Percentiles rank a stretch among this genome's conserved stretches.
Conservation (phyloP, 169 alveolate species). For the Babesia ovis region DNA sequence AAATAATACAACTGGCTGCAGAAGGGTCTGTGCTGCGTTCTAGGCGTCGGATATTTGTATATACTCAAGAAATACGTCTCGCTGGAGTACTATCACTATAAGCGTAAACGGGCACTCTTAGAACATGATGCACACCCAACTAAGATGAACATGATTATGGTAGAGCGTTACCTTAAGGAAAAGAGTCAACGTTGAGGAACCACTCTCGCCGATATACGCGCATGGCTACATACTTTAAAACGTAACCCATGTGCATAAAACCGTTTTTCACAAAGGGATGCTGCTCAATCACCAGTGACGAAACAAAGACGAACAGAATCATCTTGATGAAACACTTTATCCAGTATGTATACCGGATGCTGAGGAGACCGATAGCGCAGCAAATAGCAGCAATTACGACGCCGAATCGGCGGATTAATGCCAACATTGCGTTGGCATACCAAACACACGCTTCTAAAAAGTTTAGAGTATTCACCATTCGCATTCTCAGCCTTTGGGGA, state of each 20-base stretch:
- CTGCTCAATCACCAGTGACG: slow-evolving; percentile 9
- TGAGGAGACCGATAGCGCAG: slow-evolving; percentile 20
- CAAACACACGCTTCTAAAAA: slow-evolving; percentile 16
- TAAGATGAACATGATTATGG: slow-evolving; percentile 48
- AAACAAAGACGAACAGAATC: neutral
- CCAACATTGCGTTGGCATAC: slow-evolving; percentile 41
- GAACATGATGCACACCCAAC: slow-evolving; percentile 62
- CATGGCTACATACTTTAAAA: slow-evolving; percentile 24
- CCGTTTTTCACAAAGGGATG: slow-evolving; percentile 1
- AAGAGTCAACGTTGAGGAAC: slow-evolving; percentile 47
- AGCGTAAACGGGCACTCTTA: slow-evolving; percentile 26
- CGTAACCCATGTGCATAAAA: slow-evolving; percentile 1
- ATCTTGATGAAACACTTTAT: slow-evolving; percentile 11
- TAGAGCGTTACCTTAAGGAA: slow-evolving; percentile 39
- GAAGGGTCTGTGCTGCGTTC: slow-evolving; percentile 55
- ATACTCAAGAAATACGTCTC: slow-evolving; percentile 48
- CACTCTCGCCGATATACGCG: slow-evolving; percentile 45
- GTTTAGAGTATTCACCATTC: neutral
- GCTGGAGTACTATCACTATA: slow-evolving; percentile 59
- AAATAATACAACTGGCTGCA: slow-evolving; percentile 1
- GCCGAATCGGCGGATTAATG: slow-evolving; percentile 36
- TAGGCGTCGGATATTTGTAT: slow-evolving; percentile 51
- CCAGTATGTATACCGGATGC: slow-evolving; percentile 21
- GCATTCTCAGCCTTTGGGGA: slow-evolving; percentile 7
- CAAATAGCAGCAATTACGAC: neutral